Percentiles rank a stretch among this genome's conserved stretches.
Conservation (phyloP, 1,284 basidiomycete genomes). For the Irpex sp. region DNA sequence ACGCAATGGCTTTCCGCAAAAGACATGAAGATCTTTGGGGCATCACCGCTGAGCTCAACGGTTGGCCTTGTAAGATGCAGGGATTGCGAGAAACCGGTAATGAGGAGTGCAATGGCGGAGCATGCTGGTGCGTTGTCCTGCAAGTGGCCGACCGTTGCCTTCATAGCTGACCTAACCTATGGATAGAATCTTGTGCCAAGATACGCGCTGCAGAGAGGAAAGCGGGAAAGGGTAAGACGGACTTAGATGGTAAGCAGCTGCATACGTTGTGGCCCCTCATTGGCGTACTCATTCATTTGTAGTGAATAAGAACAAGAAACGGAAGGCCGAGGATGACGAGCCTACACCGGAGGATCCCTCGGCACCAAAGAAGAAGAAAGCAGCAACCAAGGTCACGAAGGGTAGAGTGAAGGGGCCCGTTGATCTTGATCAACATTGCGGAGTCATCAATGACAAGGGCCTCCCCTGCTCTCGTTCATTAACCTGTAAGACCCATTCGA, state of each 20-base stretch:
- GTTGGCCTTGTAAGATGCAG: conserved; percentile 75
- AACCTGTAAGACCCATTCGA: conserved; percentile 97
- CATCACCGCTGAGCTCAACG: conserved; percentile 62
- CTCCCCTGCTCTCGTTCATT: conserved; percentile 94
- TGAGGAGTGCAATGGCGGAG: conserved; percentile 71
- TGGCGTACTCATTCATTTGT: background rate
- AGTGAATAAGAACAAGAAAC: conserved; percentile 58
- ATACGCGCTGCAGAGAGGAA: conserved; percentile 57
- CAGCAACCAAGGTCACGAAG: conserved; percentile 66
- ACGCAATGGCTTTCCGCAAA: conserved; percentile 79
- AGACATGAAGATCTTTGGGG: conserved; percentile 86
- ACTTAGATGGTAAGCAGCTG: conserved; percentile 15
- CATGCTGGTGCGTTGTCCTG: conserved; percentile 59
- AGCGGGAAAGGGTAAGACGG: conserved; percentile 48
- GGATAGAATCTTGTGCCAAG: conserved; percentile 57
- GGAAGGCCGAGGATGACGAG: conserved; percentile 65
- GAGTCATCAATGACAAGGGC: conserved; percentile 96
- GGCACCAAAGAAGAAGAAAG: conserved; percentile 73
- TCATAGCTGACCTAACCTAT: conserved; percentile 5
- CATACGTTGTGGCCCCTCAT: background rate
- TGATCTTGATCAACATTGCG: conserved; percentile 92
- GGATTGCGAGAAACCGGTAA: conserved; percentile 74
- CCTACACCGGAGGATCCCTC: conserved; percentile 48
- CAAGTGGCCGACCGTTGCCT: background rate
- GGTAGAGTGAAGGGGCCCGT: conserved; percentile 81